Evolutionary conservation across 441 rosid species (phyloP), one percentile per base, ranked within the genome.

Genomic region (Pelargonium citronellum): DNA sequence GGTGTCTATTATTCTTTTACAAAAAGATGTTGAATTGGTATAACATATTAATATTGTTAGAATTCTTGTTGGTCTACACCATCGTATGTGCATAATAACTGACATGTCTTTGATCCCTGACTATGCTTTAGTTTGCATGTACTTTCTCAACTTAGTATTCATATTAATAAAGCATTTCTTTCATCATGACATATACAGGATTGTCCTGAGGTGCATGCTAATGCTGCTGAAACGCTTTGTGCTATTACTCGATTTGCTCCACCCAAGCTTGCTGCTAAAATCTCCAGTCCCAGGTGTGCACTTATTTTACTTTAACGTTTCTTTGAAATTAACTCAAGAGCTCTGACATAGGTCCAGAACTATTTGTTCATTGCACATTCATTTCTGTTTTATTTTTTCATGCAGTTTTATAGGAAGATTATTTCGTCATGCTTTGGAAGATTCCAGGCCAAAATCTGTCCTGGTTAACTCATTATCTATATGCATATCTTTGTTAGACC

Each of bases 401-500:
- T 78, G 76, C 84, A 89, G 95, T 69, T 89, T 89, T 72, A 80
- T 83, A 64, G 94, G 92, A 74, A 90, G 96, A 80, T 80, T 94
- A 79, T 89, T 90, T 78, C 80, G 81, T 69, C 91, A 89, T 78
- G 90, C 96, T 71, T 85, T 91, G 82, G 96, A 94, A 86, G 87
- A 85, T 74, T 86, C 90, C 67, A 84, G 95, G 66, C 97, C 99
- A 8, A 91, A 86, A 75, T 89, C 99, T 72, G 99, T 85, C 70
- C 85, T 94, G 77, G 96, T 94, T 69, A 90, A 90, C 79, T 91
- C 90, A 19, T 79, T 94, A 77, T 88, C 95, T 74, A 83, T 94
- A 75, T 90, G 94, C 84, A 94, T 94, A 83, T 89, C 95, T 57
- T 75, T 94, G 80, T 82, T 94, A 82, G 99, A 94, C 78, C 96